phyloP scores from a whole-genome alignment of 2,329 filamentous ascomycete species.

The Calonectria pseudoreteaudii region DNA sequence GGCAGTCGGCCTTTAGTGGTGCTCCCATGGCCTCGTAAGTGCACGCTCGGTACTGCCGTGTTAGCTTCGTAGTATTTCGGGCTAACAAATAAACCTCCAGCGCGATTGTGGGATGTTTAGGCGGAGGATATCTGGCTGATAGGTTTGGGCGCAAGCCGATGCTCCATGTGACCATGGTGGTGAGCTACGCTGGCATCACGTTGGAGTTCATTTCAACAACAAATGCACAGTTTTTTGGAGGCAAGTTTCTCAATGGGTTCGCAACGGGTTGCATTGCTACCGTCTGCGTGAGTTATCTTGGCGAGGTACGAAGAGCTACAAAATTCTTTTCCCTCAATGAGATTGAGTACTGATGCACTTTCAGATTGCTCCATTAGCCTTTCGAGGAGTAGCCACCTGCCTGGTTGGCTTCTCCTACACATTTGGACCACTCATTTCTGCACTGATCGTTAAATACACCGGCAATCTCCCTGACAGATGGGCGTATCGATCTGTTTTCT shows the following conservation, averaged over 20 bases:
- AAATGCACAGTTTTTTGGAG: slow-evolving; percentile 54
- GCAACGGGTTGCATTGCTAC: slow-evolving; percentile 44
- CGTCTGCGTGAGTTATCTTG: slow-evolving; percentile 45
- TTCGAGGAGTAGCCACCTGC: slow-evolving; percentile 45
- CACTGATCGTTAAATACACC: slow-evolving; percentile 48
- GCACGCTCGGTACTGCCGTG: not conserved
- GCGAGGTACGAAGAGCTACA: slow-evolving; percentile 42
- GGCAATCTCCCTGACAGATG: slow-evolving; percentile 43
- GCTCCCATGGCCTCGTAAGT: slow-evolving; percentile 53
- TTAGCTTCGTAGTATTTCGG: too few species aligned
- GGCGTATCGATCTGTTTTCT: slow-evolving; percentile 50
- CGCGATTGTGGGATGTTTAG: slow-evolving; percentile 45
- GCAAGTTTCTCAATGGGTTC: slow-evolving; percentile 58
- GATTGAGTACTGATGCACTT: not conserved
- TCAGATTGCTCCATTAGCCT: slow-evolving; percentile 42
- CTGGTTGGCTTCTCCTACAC: slow-evolving; percentile 45
- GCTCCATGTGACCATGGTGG: slow-evolving; percentile 48
- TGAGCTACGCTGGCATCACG: slow-evolving; percentile 52
- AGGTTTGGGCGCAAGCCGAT: slow-evolving; percentile 48
- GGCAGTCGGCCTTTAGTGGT: slow-evolving; percentile 58
- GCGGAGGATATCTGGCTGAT: slow-evolving; percentile 49
- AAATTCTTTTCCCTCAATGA: not conserved
- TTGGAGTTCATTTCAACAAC: slow-evolving; percentile 55
- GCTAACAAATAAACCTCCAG: slow-evolving; percentile 15
- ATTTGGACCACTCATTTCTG: slow-evolving; percentile 46